Conservation (phyloP, 2,329 filamentous ascomycete species). For the Fusarium verticillioides region DNA sequence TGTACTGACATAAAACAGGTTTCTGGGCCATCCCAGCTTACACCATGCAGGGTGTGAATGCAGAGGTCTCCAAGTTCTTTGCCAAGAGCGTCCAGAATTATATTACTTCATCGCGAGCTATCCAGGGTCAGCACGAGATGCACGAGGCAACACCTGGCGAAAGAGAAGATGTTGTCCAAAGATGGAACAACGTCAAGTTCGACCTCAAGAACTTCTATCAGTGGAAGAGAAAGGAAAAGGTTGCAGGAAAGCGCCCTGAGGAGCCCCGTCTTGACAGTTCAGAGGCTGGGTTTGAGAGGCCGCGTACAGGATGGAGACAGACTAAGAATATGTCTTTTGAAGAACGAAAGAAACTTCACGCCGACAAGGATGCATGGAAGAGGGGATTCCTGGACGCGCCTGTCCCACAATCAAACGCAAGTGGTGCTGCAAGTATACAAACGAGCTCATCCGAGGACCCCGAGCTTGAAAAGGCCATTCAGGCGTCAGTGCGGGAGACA, state of each 20-base stretch:
- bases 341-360: conserved; percentile 62
- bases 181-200: conserved; percentile 71
- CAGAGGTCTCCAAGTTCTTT: conserved; percentile 77
- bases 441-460: conserved; percentile 55
- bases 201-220: conserved; percentile 70
- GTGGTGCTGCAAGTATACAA: conserved; percentile 23
- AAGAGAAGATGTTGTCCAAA: conserved; percentile 69
- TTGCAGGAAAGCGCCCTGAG: conserved; percentile 49
- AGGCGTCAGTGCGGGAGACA: conserved; percentile 74
- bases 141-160: conserved; percentile 66
- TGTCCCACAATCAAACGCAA: conserved; percentile 12
- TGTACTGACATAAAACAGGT: conserved; percentile 47
- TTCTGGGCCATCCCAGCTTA: conserved; percentile 82
- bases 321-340: conserved; percentile 61
- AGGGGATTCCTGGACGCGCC: conserved; percentile 36
- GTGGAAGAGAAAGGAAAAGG: conserved; percentile 60
- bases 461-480: conserved; percentile 79
- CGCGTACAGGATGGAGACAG: conserved; percentile 60
- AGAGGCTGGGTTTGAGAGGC: conserved; percentile 42
- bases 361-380: conserved; percentile 59
- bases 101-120: conserved; percentile 79
- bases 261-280: conserved; percentile 20
- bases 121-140: conserved; percentile 78
- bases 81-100: conserved; percentile 80
- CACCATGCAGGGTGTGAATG: conserved; percentile 83